Base-by-base conservation (phyloP, 2,329 filamentous ascomycete species). In the Ophidiomyces ophidiicola region DNA sequence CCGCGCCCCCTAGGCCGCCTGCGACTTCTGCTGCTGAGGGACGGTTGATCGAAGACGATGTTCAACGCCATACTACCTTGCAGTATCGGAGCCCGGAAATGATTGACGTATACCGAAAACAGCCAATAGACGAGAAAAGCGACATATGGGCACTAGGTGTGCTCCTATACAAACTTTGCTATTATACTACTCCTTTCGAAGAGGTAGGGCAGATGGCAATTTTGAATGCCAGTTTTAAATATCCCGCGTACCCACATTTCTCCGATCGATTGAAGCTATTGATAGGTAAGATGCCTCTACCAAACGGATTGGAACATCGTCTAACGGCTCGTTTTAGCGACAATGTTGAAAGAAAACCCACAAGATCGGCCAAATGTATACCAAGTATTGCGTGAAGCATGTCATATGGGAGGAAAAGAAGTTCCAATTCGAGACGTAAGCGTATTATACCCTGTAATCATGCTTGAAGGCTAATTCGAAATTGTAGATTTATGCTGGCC, bases 61-160 rank as follows among this genome's bases (percentile, higher is more conserved):
- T 98, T 8, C 90, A 96, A 62, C 83, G 84, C 53, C 88, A 98
- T 58, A 98, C 90, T 0, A 98, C 90, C 0, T 72, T 98, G 62
- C 90, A 98, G 60, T 98, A 98, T 59, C 75, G 90, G 49, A 96
- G 88, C 57, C 90, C 90, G 4, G 90, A 98, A 63, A 98, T 98
- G 90, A 80, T 98, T 44, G 90, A 98, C 55, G 90, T 98, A 17
- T 98, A 94, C 63, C 74, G 87, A 46, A 94, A 92, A 61, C 84
- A 87, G 52, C 86, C 90, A 1, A 94, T 98, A 55, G 85, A 98
- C 56, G 90, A 98, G 65, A 98, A 98, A 67, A 92, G 87, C 34
- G 90, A 98, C 60, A 94, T 98, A 20, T 98, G 87, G 90, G 90
- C 90, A 1, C 65, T 98, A 45, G 90, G 90, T 4, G 90, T 98